phyloP scores from a whole-genome alignment of 2,329 filamentous ascomycete genomes.

The Cladophialophora immunda region DNA sequence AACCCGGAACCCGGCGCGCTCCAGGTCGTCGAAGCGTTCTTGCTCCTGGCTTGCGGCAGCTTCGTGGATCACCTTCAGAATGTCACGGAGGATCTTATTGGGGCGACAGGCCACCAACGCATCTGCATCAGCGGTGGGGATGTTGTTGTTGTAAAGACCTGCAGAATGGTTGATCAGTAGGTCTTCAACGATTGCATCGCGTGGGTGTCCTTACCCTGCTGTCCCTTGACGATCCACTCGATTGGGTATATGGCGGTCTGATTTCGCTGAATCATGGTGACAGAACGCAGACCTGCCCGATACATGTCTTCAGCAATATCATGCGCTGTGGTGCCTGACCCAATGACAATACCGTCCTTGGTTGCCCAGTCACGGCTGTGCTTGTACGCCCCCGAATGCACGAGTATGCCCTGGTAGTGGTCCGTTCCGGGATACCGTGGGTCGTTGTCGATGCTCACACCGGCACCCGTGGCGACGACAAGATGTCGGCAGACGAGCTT shows the following conservation, averaged over 20 bases:
- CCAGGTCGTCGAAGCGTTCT: slow-evolving; percentile 52
- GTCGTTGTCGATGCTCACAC: slow-evolving; percentile 44
- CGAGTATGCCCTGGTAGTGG: slow-evolving; percentile 48
- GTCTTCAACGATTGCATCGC: neutral
- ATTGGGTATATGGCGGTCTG: slow-evolving; percentile 47
- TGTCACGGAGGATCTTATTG: slow-evolving; percentile 42
- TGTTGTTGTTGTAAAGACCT: slow-evolving; percentile 35
- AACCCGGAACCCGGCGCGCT: slow-evolving; percentile 53
- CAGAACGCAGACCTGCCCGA: slow-evolving; percentile 56
- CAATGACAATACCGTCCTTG: slow-evolving; percentile 60
- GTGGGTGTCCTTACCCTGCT: slow-evolving; percentile 2
- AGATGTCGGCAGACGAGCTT: slow-evolving; percentile 45
- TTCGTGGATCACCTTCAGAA: slow-evolving; percentile 17
- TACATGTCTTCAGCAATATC: slow-evolving; percentile 62
- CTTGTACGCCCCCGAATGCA: slow-evolving; percentile 49
- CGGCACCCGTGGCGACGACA: slow-evolving; percentile 46
- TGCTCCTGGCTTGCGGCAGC: slow-evolving; percentile 44
- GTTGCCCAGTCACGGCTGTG: slow-evolving; percentile 47
- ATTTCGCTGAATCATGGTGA: slow-evolving; percentile 64
- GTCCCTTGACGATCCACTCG: slow-evolving; percentile 42
- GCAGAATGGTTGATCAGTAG: slow-evolving; percentile 15
- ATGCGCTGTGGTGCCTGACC: slow-evolving; percentile 60
- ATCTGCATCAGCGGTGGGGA: slow-evolving; percentile 39
- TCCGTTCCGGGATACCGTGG: slow-evolving; percentile 41
- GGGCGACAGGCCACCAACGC: slow-evolving; percentile 42